Evolutionary conservation across 2,329 filamentous ascomycete genomes (phyloP), one percentile per base, ranked within the genome.

Genomic region (Trichocomaceae sp.): DNA sequence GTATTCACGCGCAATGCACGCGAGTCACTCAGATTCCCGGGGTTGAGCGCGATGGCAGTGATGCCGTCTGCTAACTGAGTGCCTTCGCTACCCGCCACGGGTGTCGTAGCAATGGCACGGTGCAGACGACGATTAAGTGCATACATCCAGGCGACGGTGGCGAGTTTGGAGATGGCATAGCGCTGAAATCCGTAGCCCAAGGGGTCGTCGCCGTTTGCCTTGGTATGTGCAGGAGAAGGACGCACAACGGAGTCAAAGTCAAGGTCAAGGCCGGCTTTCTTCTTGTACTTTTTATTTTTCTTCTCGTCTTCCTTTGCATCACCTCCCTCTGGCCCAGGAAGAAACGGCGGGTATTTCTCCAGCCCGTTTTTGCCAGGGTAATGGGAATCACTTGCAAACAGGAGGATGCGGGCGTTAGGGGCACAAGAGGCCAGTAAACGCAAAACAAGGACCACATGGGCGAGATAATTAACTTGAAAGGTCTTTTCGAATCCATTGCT

Each of bases 81-180:
- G n/a, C n/a, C n/a, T n/a, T n/a, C n/a, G n/a, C n/a, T n/a, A n/a
- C n/a, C n/a, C n/a, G n/a, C n/a, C n/a, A n/a, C n/a, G n/a, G n/a
- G n/a, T n/a, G n/a, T n/a, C n/a, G n/a, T n/a, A n/a, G n/a, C n/a
- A n/a, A n/a, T n/a, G n/a, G n/a, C n/a, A n/a, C n/a, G n/a, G n/a
- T n/a, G 31, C 15, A 53, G 44, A 12, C 33, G 54, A 31, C 62
- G 61, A 49, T 75, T 76, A 17, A 78, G 57, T 26, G 70, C 70
- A 55, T 75, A 71, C 57, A 67, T 70, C 58, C 70, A 72, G 61
- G 72, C 73, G 4, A 74, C 61, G 12, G 71, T 62, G 2, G 69
- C 73, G 13, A 74, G 59, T 59, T 77, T 79, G 0, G 72, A 70
- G 22, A 68, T 69, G 2, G 66, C 75, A 59, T 78, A 79, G 52